Evolutionary conservation across 75 land plant species (phyloP).

Genomic region (Chamaecyparis obtusa): DNA sequence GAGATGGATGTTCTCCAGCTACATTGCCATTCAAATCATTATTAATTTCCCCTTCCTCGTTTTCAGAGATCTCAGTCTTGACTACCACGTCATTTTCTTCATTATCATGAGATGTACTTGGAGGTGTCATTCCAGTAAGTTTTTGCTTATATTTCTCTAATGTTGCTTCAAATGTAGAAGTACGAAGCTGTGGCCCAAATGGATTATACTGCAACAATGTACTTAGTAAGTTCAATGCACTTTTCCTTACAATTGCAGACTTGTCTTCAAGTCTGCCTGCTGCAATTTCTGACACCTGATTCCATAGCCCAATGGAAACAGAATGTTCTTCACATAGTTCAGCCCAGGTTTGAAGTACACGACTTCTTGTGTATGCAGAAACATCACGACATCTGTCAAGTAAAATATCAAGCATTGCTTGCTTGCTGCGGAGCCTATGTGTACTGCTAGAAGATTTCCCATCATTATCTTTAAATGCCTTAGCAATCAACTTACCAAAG

Average conservation of each 20-base stretch:
- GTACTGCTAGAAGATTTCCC: conserved; percentile 60
- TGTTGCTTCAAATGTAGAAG: conserved; percentile 86
- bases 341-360: conserved; percentile 95
- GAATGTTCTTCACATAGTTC: conserved; percentile 84
- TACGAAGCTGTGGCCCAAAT: conserved; percentile 92
- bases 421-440: conserved; percentile 75
- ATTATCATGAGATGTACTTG: conserved; percentile 14
- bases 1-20: conserved; percentile 12
- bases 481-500: conserved; percentile 78
- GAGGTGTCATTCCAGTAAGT: conserved; percentile 52
- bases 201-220: conserved; percentile 94
- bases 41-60: conserved; percentile 20
- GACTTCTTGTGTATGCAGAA: conserved; percentile 86
- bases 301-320: conserved; percentile 96
- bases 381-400: conserved; percentile 81
- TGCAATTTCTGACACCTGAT: conserved; percentile 82
- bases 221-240: conserved; percentile 81
- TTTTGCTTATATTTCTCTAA: conserved; percentile 78
- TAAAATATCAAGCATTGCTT: conserved; percentile 91
- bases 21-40: conserved; percentile 26
- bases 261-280: conserved; percentile 97
- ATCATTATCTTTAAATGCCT: conserved; percentile 77
- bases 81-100: not conserved
- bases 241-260: conserved; percentile 85
- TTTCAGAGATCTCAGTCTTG: conserved; percentile 20